Evolutionary conservation across 1,284 basidiomycete genomes (phyloP).

Genomic region (Hemileia vastatrix): DNA sequence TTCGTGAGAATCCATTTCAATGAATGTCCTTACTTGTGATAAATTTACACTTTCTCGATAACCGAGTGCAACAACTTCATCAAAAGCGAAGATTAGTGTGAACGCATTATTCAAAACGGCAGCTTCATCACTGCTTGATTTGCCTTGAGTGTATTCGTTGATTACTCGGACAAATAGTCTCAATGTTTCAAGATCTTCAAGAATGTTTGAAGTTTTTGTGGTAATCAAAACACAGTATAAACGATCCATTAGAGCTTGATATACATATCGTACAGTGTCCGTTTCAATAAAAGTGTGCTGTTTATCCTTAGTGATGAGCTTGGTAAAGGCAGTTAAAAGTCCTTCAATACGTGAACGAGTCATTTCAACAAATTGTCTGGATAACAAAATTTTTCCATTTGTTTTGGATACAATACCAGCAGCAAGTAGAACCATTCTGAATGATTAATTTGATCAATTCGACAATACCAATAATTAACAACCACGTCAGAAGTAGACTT

Average conservation of each 20-base stretch:
- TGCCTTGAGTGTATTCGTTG: slow-evolving; percentile 71
- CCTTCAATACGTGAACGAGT: slow-evolving; percentile 84
- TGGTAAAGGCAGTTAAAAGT: slow-evolving; percentile 90
- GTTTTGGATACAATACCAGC: no score
- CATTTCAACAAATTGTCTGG: slow-evolving; percentile 92
- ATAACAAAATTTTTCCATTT: slow-evolving; percentile 82
- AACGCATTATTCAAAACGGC: slow-evolving; percentile 84
- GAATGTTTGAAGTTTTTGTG: slow-evolving; percentile 96
- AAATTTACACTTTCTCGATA: slow-evolving; percentile 88
- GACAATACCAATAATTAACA: no score
- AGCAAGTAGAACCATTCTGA: no score
- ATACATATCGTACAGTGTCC: slow-evolving; percentile 86
- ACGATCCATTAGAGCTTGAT: slow-evolving; percentile 95
- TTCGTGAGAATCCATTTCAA: slow-evolving; percentile 98
- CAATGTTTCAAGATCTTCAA: slow-evolving; percentile 93
- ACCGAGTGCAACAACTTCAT: slow-evolving; percentile 88
- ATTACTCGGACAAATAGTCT: slow-evolving; percentile 88
- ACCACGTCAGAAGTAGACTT: no score
- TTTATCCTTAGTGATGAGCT: slow-evolving; percentile 91
- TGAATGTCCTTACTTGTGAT: slow-evolving; percentile 76
- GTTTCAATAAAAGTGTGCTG: slow-evolving; percentile 98
- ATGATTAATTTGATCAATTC: no score
- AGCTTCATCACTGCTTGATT: slow-evolving; percentile 74
- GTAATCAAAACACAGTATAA: slow-evolving; percentile 95
- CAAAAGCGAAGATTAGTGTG: slow-evolving; percentile 87